Percentiles rank a stretch among this genome's conserved stretches.
Conservation (phyloP, 805 yeast species). For the Priceomyces castillae region DNA sequence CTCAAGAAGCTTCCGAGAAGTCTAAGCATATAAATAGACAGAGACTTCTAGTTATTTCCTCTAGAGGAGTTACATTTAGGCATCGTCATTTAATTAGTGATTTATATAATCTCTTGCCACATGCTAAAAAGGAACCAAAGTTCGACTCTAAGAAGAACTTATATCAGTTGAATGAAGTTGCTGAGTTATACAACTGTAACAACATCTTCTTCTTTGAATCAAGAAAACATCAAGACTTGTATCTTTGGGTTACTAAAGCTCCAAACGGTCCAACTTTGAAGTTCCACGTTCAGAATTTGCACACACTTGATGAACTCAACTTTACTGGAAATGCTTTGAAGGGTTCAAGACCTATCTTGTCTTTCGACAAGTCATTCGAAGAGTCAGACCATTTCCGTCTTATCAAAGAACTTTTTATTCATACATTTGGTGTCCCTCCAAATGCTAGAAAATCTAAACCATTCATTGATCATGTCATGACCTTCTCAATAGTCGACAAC, state of each 20-base stretch:
- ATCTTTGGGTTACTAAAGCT: slow-evolving; percentile 92
- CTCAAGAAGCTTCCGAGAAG: slow-evolving; percentile 47
- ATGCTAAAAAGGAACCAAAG: slow-evolving; percentile 94
- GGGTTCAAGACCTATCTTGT: slow-evolving; percentile 91
- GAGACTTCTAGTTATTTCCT: slow-evolving; percentile 82
- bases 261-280: slow-evolving; percentile 97
- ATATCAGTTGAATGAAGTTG: slow-evolving; percentile 87
- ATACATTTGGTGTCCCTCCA: slow-evolving; percentile 90
- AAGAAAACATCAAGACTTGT: slow-evolving; percentile 92
- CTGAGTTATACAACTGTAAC: slow-evolving; percentile 96
- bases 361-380: slow-evolving; percentile 78
- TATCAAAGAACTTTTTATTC: slow-evolving; percentile 60
- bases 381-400: slow-evolving; percentile 64
- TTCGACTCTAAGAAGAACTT: slow-evolving; percentile 89
- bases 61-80: slow-evolving; percentile 92
- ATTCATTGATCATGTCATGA: slow-evolving; percentile 90
- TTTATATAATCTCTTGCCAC: slow-evolving; percentile 77
- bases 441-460: slow-evolving; percentile 90
- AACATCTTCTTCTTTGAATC: slow-evolving; percentile 92
- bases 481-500: slow-evolving; percentile 87
- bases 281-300: slow-evolving; percentile 91
- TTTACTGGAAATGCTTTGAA: slow-evolving; percentile 94
- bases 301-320: slow-evolving; percentile 92
- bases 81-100: slow-evolving; percentile 93
- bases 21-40: slow-evolving; percentile 77